phyloP scores from a whole-genome alignment of 1,284 basidiomycete genomes.

The Melanopsichium pennsylvanicum region DNA sequence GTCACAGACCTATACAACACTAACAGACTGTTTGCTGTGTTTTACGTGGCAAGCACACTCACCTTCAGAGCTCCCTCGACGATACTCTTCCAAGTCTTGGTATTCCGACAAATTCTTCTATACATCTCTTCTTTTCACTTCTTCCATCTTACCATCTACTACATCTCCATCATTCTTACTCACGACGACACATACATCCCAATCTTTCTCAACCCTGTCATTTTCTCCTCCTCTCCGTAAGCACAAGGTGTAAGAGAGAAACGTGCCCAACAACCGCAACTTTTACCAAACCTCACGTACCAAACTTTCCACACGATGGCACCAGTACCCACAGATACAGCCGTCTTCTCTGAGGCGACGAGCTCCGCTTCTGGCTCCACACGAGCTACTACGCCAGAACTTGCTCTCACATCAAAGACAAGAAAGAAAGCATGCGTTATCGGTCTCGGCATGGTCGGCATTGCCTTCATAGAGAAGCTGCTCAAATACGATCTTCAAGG shows the following conservation, averaged over 20 bases:
- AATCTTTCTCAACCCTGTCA: neutral
- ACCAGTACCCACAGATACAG: constrained; percentile 31
- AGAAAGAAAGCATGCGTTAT: constrained; percentile 69
- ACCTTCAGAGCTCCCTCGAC: no score
- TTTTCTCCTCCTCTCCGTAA: neutral
- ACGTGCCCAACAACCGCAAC: neutral
- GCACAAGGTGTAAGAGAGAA: no score
- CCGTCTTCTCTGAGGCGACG: constrained; percentile 6
- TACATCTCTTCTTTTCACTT: no score
- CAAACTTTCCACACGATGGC: constrained; percentile 16
- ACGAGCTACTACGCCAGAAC: constrained; percentile 32
- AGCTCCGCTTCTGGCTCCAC: constrained; percentile 33
- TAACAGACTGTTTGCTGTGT: no score
- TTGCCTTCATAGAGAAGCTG: constrained; percentile 68
- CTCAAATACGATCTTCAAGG: constrained; percentile 53
- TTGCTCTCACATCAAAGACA: constrained; percentile 20
- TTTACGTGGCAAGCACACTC: no score
- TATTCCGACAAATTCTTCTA: no score
- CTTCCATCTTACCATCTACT: neutral
- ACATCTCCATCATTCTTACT: no score
- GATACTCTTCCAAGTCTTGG: no score
- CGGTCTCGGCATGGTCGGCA: constrained; percentile 77
- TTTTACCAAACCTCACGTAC: neutral
- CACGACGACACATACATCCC: no score
- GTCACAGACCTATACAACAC: no score